Base-by-base conservation (phyloP, 495 filamentous ascomycete species). In the Stereocaulon alpinum region DNA sequence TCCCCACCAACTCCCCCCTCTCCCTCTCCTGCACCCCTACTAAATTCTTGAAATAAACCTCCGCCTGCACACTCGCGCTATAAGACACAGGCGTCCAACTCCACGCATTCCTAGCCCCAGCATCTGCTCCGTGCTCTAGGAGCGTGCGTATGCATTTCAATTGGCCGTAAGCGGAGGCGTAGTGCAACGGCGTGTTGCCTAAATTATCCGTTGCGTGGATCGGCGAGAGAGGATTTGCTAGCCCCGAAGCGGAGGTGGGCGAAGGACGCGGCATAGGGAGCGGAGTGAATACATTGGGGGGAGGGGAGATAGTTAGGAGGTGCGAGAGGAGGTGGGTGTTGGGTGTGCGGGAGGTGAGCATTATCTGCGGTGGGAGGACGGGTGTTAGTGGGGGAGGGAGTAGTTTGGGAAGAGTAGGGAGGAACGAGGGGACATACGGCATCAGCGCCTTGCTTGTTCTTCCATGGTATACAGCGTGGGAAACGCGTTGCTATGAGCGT, bases 101-200 rank as follows among this genome's bases (percentile, higher is more conserved):
- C 75, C 81, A 84, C 4, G 78, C 71, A 65, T 94, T 94, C 65
- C 69, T 76, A 48, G 76, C 81, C 50, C 80, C 74, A 1, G 83
- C 77, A 58, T 83, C 79, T 48, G 87, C 86, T 12, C 87, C 87
- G 12, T 78, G 77, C 3, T 81, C 79, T 24, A 93, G 74, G 24
- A 94, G 71, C 24, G 86, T 82, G 44, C 89, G 78, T 52, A 92
- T 70, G 4, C 86, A 83, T 60, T 88, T 83, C 41, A 90, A 70
- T 64, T 89, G 81, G 15, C 89, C 88, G 64, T 86, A 76, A 5
- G 81, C 81, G 44, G 73, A 76, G 10, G 82, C 81, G 65, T 82
- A 76, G 72, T 94, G 89, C 56, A 93, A 76, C 14, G 87, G 82
- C 22, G 87, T 91, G 66, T 91, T 91, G 12, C 88, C 88, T 22